A percentile compares a stretch with the other conserved stretches of the same genome.
phyloP scores from a whole-genome alignment of 140 eudicot genomes.

The Anethum foeniculum region DNA sequence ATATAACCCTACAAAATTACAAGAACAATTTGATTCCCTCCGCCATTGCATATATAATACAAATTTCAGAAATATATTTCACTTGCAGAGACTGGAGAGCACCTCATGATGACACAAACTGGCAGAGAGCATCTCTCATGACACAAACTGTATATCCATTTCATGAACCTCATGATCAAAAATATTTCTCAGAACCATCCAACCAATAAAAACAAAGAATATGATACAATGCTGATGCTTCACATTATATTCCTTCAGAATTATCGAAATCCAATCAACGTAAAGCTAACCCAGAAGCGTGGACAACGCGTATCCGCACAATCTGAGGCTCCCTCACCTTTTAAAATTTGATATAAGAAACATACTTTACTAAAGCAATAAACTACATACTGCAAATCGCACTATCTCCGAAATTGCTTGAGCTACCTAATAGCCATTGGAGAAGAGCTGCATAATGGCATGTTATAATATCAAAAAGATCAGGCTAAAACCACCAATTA shows the following conservation, averaged over 20 bases:
- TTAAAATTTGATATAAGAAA: slow-evolving; percentile 16
- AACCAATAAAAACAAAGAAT: slow-evolving; percentile 17
- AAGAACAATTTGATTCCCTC: not conserved
- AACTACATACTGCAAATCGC: slow-evolving; percentile 20
- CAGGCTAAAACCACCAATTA: slow-evolving; percentile 20
- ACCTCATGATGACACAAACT: too few species aligned
- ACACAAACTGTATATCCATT: slow-evolving; percentile 18
- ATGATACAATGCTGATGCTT: slow-evolving; percentile 10
- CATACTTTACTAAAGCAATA: slow-evolving; percentile 29
- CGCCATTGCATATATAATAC: not conserved
- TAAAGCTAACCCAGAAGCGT: slow-evolving; percentile 33
- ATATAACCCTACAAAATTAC: too few species aligned
- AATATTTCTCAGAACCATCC: slow-evolving; percentile 37
- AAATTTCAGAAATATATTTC: too few species aligned
- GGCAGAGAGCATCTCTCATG: slow-evolving; percentile 18
- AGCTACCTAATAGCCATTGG: slow-evolving; percentile 29
- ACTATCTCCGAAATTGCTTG: slow-evolving; percentile 29
- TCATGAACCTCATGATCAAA: slow-evolving; percentile 14
- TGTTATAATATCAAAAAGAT: slow-evolving; percentile 22
- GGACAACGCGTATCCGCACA: slow-evolving; percentile 44
- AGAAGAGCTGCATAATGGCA: slow-evolving; percentile 23
- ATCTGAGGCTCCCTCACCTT: slow-evolving; percentile 7
- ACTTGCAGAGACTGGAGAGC: not conserved
- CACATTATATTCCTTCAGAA: slow-evolving; percentile 13
- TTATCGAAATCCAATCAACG: slow-evolving; percentile 11